Conservation (phyloP, 805 yeast genomes). For the Wickerhamiella musiphila region DNA sequence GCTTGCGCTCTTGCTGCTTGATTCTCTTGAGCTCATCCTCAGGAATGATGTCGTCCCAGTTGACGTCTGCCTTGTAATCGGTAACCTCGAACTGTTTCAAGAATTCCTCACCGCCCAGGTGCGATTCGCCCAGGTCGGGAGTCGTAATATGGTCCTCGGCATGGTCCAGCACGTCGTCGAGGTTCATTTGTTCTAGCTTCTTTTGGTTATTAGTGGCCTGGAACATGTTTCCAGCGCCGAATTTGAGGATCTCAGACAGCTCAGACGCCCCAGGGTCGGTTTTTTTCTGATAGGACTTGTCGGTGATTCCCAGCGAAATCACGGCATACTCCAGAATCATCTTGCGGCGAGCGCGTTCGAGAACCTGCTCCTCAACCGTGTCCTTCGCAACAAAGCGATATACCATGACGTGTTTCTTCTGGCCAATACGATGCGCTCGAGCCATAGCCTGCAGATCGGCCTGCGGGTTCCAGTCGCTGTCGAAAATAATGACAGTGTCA, state of each 20-base stretch:
- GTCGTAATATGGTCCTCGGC: conserved; percentile 96
- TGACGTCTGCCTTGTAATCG: conserved; percentile 93
- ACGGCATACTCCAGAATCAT: conserved; percentile 97
- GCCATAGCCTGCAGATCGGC: conserved; percentile 99
- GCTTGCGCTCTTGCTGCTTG: conserved; percentile 79
- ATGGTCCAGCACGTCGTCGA: conserved; percentile 88
- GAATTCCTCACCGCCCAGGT: conserved; percentile 95
- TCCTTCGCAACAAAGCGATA: conserved; percentile 96
- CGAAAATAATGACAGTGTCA: conserved; percentile 93
- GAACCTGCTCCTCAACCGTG: conserved; percentile 92
- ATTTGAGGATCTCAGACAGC: conserved; percentile 79
- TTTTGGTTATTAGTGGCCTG: conserved; percentile 88
- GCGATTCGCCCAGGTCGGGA: conserved; percentile 94
- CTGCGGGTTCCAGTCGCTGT: conserved; percentile 98
- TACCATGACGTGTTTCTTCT: conserved; percentile 93
- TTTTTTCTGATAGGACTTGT: conserved; percentile 37
- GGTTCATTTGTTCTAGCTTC: conserved; percentile 83
- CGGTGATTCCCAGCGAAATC: conserved; percentile 88
- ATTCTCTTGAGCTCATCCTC: conserved; percentile 76
- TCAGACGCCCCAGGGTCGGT: conserved; percentile 76
- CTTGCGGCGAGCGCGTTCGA: conserved; percentile 92
- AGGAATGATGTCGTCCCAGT: conserved; percentile 98
- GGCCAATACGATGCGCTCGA: conserved; percentile 99
- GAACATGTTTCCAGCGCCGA: conserved; percentile 98
- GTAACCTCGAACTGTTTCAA: conserved; percentile 95